Evolutionary conservation across 2,329 filamentous ascomycete genomes (phyloP).

Genomic region (Pseudogymnoascus sp.): DNA sequence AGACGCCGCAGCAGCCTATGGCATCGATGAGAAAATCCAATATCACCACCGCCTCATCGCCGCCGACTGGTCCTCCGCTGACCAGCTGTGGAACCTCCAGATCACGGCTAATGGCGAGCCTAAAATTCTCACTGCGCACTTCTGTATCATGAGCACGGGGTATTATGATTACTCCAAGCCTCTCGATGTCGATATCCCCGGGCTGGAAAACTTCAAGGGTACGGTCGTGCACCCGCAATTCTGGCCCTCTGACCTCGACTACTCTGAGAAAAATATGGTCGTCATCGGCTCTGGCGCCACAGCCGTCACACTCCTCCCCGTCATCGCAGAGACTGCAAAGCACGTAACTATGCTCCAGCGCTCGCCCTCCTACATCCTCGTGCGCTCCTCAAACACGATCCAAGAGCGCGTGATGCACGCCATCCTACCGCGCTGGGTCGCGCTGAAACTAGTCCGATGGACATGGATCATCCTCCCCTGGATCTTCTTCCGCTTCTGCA

Average conservation of each 20-base stretch:
- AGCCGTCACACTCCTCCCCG: conserved; percentile 57
- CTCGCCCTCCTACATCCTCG: conserved; percentile 54
- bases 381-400: conserved; percentile 38
- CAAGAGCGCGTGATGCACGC: conserved; percentile 31
- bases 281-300: conserved; percentile 62
- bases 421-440: conserved; percentile 36
- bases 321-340: conserved; percentile 47
- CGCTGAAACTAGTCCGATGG: conserved; percentile 39
- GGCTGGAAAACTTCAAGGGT: conserved; percentile 49
- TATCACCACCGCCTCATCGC: conserved; percentile 39
- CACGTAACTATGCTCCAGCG: conserved; percentile 64
- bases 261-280: conserved; percentile 53
- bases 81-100: conserved; percentile 44
- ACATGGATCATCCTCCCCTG: conserved; percentile 37
- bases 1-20: conserved; percentile 37
- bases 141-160: conserved; percentile 50
- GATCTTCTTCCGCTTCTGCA: conserved; percentile 33
- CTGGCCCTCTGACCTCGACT: conserved; percentile 59
- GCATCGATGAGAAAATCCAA: conserved; percentile 45
- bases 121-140: conserved; percentile 31
- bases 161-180: conserved; percentile 55
- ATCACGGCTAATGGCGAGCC: conserved; percentile 28
- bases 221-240: conserved; percentile 60
- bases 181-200: conserved; percentile 45
- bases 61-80: conserved; percentile 44